Percentiles rank a stretch among this genome's conserved stretches.
phyloP scores from a whole-genome alignment of 768 basidiomycete genomes.

The Leccinum rimulosum region DNA sequence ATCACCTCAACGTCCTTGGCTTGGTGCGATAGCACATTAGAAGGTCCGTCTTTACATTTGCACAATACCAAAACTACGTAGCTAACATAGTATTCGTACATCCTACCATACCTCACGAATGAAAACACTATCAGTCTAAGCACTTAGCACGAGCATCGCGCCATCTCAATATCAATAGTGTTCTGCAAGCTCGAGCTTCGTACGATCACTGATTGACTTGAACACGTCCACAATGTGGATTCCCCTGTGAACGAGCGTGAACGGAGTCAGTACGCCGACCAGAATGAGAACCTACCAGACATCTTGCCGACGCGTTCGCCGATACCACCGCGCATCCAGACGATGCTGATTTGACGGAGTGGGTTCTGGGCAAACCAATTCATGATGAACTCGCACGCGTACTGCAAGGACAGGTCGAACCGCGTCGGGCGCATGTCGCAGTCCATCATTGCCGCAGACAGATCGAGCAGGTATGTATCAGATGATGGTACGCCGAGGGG shows the following conservation, averaged over 20 bases:
- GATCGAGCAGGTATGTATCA: constrained; percentile 82
- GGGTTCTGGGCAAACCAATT: constrained; percentile 99
- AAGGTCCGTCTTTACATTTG: too few relatives aligned
- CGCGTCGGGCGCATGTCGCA: constrained; percentile 94
- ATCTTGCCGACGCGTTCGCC: constrained; percentile 90
- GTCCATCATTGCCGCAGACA: constrained; percentile 91
- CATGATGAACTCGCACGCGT: constrained; percentile 84
- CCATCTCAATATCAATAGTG: constrained; percentile 97
- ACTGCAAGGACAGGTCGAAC: constrained; percentile 87
- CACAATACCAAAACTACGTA: too few relatives aligned
- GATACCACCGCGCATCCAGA: constrained; percentile 87
- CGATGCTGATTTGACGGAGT: constrained; percentile 91
- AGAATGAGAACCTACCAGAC: constrained; percentile 60
- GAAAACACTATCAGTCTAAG: too few relatives aligned
- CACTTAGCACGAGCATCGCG: constrained; percentile 37
- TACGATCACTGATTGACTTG: constrained; percentile 76
- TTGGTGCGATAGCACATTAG: too few relatives aligned
- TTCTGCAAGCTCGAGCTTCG: constrained; percentile 95
- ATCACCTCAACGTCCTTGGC: too few relatives aligned
- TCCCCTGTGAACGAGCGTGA: constrained; percentile 45
- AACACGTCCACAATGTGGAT: constrained; percentile 88
- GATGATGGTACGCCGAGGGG: constrained; percentile 93
- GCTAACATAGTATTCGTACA: too few relatives aligned
- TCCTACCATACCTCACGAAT: too few relatives aligned
- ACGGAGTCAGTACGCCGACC: not conserved